Evolutionary conservation across 768 basidiomycete species (phyloP).

Genomic region (Podaxis sp.): DNA sequence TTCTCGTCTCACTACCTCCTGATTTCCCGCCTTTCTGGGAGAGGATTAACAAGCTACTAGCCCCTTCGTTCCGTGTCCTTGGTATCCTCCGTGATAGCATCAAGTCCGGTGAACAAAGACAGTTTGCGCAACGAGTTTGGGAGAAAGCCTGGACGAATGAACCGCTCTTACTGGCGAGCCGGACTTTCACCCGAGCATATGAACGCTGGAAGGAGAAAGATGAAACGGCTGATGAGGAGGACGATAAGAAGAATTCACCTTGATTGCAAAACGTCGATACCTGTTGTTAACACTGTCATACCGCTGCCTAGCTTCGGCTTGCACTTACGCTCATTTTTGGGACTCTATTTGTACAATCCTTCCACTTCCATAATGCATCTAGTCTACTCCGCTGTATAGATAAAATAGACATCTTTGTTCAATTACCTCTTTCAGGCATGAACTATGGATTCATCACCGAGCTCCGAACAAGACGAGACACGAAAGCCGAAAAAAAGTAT

Average conservation of each 20-base stretch:
- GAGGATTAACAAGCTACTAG: conserved; percentile 51
- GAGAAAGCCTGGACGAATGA: conserved; percentile 64
- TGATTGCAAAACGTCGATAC: conserved; percentile 11
- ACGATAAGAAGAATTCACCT: conserved; percentile 33
- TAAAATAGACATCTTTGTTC: neutral
- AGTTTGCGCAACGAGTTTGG: conserved; percentile 57
- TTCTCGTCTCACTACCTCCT: conserved; percentile 59
- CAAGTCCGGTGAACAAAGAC: conserved; percentile 52
- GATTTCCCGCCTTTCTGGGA: conserved; percentile 52
- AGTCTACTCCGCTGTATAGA: conserved; percentile 12
- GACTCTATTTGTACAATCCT: neutral
- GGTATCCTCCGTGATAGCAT: conserved; percentile 52
- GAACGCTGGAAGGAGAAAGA: conserved; percentile 47
- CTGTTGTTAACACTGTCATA: neutral
- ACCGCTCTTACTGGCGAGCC: conserved; percentile 49
- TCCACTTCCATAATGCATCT: conserved; percentile 7
- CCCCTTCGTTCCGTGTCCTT: conserved; percentile 53
- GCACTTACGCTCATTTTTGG: neutral
- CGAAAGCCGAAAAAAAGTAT: too few species aligned
- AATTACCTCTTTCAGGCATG: too few species aligned
- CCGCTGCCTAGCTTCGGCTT: neutral
- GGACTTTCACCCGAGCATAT: conserved; percentile 37
- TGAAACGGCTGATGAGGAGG: conserved; percentile 36
- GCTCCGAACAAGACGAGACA: too few species aligned
- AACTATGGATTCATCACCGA: too few species aligned